These are phyloP conservation scores for Tylopilus plumbeoviolaceoides DNA, from an alignment of 768 basidiomycete species.

Conservation along the genomic window DNA sequence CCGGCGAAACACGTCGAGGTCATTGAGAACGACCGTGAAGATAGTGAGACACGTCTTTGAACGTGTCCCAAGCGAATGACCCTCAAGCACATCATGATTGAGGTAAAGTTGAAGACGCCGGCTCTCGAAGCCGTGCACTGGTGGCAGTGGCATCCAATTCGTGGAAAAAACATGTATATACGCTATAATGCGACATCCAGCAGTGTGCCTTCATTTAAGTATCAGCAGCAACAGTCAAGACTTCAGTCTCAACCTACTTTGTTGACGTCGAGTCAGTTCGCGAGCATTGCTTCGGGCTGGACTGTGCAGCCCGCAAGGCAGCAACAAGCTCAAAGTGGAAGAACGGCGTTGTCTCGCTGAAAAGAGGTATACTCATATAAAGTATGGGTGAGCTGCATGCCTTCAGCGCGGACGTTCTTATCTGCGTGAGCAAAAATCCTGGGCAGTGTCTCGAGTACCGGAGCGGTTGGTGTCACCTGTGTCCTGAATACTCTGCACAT, in stretches of 20 bases:
- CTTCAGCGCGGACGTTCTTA: slow-evolving; percentile 93
- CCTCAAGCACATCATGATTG: not conserved
- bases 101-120: too few relatives aligned
- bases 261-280: slow-evolving; percentile 4
- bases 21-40: not conserved
- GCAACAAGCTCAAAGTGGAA: too few relatives aligned
- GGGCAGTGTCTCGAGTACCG: slow-evolving; percentile 78
- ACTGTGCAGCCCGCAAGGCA: too few relatives aligned
- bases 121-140: too few relatives aligned
- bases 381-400: slow-evolving; percentile 66
- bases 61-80: slow-evolving; percentile 1
- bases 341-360: too few relatives aligned
- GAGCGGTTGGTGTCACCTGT: slow-evolving; percentile 66
- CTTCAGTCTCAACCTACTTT: slow-evolving; percentile 5
- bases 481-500: slow-evolving; percentile 69
- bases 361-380: slow-evolving; percentile 87
- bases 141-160: too few relatives aligned
- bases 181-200: not conserved
- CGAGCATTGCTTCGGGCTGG: slow-evolving; percentile 18
- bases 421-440: slow-evolving; percentile 94
- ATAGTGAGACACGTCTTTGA: not conserved
- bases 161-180: too few relatives aligned
- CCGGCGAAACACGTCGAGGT: slow-evolving; percentile 27
- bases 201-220: too few relatives aligned
- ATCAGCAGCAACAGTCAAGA: not conserved